Percentiles rank a stretch among this genome's conserved stretches.
phyloP scores from a whole-genome alignment of 306 rosid genomes.

The Acmispon strigosus region DNA sequence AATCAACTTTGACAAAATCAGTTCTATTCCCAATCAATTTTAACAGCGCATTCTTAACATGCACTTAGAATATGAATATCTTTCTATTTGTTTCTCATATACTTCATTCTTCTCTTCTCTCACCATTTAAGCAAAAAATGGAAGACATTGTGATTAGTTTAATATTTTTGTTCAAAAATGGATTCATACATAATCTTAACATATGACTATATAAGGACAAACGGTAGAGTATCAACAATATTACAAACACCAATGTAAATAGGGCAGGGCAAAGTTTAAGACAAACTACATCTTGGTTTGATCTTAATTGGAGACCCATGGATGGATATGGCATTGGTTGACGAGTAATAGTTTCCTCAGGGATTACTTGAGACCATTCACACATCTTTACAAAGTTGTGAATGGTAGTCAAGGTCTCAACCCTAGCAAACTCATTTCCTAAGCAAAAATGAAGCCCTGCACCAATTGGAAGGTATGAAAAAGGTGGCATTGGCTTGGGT shows the following conservation, averaged over 20 bases:
- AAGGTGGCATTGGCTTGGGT: slow-evolving; percentile 41
- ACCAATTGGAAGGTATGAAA: slow-evolving; percentile 45
- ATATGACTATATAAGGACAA: background rate
- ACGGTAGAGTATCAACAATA: background rate
- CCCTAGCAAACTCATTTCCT: slow-evolving; percentile 52
- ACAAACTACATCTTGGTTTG: slow-evolving; percentile 23
- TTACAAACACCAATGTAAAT: background rate
- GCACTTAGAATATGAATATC: background rate
- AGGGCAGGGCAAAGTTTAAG: slow-evolving; percentile 7
- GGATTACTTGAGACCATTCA: slow-evolving; percentile 38
- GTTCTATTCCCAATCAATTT: too few relatives aligned
- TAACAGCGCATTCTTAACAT: too few relatives aligned
- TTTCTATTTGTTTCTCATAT: background rate
- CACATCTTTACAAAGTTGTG: slow-evolving; percentile 41
- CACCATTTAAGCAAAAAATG: background rate
- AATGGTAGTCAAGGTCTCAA: slow-evolving; percentile 35
- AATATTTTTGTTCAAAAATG: too few relatives aligned
- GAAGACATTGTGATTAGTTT: background rate
- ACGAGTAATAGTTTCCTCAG: slow-evolving; percentile 35
- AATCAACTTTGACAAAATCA: too few relatives aligned
- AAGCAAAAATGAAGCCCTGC: slow-evolving; percentile 39
- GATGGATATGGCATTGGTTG: slow-evolving; percentile 50
- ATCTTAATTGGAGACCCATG: slow-evolving; percentile 44
- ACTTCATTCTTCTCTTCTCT: background rate
- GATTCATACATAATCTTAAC: background rate